Conservation (phyloP, 2,329 filamentous ascomycete species). For the Dryadomyces sulphureus region DNA sequence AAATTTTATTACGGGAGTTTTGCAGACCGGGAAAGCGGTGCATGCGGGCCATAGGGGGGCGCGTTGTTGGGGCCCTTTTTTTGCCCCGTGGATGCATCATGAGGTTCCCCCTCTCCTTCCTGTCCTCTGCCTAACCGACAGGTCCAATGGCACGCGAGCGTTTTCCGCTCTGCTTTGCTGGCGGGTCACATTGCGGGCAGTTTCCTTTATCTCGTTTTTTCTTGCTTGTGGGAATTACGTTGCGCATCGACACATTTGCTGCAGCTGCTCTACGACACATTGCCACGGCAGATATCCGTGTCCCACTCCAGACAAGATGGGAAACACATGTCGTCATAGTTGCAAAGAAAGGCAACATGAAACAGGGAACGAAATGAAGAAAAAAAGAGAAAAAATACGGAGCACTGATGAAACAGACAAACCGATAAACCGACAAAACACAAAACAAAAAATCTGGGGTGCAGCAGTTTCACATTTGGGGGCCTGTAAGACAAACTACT, state of each 20-base stretch:
- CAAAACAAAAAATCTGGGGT: neutral
- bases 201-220: neutral
- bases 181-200: neutral
- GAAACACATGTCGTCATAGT: neutral
- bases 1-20: neutral
- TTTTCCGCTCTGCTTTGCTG: neutral
- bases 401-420: too few relatives aligned
- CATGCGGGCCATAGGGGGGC: too few relatives aligned
- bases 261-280: neutral
- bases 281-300: neutral
- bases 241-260: neutral
- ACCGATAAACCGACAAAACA: too few relatives aligned
- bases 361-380: neutral
- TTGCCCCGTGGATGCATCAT: neutral
- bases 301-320: neutral
- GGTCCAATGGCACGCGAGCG: neutral
- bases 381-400: neutral
- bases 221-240: neutral
- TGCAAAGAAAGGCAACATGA: neutral
- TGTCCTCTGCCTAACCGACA: neutral
- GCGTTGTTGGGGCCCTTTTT: too few relatives aligned
- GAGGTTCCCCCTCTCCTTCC: neutral
- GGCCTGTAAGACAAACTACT: too few relatives aligned
- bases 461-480: neutral
- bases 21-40: too few relatives aligned